Base-by-base conservation (phyloP, 164 flowering plant species). In the Sextonia rubra region DNA sequence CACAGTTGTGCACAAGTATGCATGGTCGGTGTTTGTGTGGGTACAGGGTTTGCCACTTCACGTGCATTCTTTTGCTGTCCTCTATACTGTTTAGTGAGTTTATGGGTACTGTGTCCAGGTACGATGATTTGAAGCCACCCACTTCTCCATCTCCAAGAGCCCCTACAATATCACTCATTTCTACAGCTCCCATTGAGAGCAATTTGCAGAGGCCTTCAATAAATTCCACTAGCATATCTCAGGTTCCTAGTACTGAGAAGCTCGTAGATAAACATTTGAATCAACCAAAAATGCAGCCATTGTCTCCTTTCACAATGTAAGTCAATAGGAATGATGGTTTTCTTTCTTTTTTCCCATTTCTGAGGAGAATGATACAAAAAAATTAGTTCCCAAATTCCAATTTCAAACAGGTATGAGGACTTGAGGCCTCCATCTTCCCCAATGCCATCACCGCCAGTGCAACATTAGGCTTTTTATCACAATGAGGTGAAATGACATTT, bases 81-180 rank as follows among this genome's bases (percentile, higher is more conserved):
- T 49, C n/a, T 30, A 2, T 47, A 18, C 18, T 14, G 11, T 49
- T 49, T 49, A 49, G 3, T 14, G 56, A 49, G 18, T 49, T 49
- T 49, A 14, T 49, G 56, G 56, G 15, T 49, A 49, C 56, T 49
- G 18, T 49, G 56, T 49, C 20, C 85, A 90, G 97, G 92, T 90
- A 92, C 52, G 92, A 88, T 60, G 95, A 90, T 70, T 66, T 92
- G 71, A 92, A 90, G 86, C 97, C 91, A 60, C 97, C 97, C 75
- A 73, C 85, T 27, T 80, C 92, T 60, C 91, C 90, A 69, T 84
- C 88, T 73, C 90, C 91, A 23, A 79, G 47, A 74, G 80, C 81
- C 22, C 87, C 86, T 69, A 62, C 25, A 5, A 30, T 47, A 47
- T 60, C 76, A 26, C 64, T 55, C 64, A 62, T 71, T 9, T 63